A percentile compares a stretch with the other conserved stretches of the same genome.
These are phyloP conservation scores for Setomelanomma holmii DNA, from an alignment of 2,329 filamentous ascomycete species.

Conservation along the genomic window DNA sequence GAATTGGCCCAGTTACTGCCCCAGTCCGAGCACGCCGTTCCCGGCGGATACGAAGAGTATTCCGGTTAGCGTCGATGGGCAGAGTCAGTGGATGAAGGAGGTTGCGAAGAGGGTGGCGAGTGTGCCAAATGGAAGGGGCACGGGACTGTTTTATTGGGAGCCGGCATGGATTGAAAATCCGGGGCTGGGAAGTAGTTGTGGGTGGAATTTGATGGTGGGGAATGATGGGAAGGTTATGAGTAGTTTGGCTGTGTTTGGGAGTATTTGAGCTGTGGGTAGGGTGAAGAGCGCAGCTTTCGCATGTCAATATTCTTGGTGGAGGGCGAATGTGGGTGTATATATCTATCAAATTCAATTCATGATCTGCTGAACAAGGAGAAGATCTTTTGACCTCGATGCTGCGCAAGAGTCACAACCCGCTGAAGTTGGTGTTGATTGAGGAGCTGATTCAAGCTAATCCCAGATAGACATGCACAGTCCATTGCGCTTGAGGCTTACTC, in stretches of 20 bases:
- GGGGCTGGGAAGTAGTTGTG: constrained; percentile 69
- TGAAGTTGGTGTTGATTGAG: too few species aligned
- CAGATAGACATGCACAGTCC: too few species aligned
- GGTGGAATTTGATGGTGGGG: constrained; percentile 69
- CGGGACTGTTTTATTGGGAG: constrained; percentile 76
- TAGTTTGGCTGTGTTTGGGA: constrained; percentile 64
- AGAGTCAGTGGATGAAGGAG: constrained; percentile 66
- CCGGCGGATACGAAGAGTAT: constrained; percentile 67
- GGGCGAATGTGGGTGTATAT: background rate
- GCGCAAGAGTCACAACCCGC: too few species aligned
- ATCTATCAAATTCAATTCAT: too few species aligned
- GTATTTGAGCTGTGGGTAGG: constrained; percentile 40
- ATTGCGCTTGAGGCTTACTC: too few species aligned
- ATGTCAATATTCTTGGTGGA: background rate
- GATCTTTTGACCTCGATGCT: too few species aligned
- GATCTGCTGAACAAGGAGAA: too few species aligned
- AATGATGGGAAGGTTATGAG: constrained; percentile 63
- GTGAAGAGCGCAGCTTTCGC: background rate
- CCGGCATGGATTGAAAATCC: constrained; percentile 74
- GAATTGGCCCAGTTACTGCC: constrained; percentile 72
- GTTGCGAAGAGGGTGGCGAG: constrained; percentile 64
- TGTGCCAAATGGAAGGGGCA: constrained; percentile 58
- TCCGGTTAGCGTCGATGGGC: constrained; percentile 68
- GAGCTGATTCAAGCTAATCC: too few species aligned
- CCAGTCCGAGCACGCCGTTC: constrained; percentile 64